Conservation (phyloP, 2,329 filamentous ascomycete species). For the Neocatenulostroma microsporum region DNA sequence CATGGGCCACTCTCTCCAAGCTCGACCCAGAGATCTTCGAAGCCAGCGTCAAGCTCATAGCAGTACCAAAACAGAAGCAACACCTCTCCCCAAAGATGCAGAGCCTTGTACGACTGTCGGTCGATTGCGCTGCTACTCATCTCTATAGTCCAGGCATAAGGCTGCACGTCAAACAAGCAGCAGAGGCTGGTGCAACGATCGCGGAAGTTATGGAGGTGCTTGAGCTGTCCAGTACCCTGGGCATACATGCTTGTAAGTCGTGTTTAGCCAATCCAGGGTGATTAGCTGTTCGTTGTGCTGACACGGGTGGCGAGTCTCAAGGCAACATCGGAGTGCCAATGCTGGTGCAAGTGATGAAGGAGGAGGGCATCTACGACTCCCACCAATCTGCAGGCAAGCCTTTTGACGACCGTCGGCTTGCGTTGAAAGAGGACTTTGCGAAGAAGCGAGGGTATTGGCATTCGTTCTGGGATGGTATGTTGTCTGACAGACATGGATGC, state of each 20-base stretch:
- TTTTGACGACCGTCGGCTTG: constrained; percentile 15
- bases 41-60: background rate
- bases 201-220: background rate
- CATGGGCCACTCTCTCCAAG: background rate
- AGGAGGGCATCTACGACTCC: constrained; percentile 27
- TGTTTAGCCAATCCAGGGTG: too few species aligned
- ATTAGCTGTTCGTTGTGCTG: too few species aligned
- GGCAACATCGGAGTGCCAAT: constrained; percentile 42
- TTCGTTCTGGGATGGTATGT: constrained; percentile 40
- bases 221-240: background rate
- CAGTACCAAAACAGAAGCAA: constrained; percentile 1
- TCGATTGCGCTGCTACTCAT: constrained; percentile 1
- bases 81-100: constrained; percentile 1
- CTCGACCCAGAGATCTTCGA: constrained; percentile 1
- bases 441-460: constrained; percentile 43
- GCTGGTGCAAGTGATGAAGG: constrained; percentile 40
- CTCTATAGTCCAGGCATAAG: background rate
- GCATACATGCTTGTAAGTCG: background rate
- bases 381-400: constrained; percentile 1
- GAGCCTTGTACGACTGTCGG: background rate
- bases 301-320: too few species aligned
- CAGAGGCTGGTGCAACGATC: background rate
- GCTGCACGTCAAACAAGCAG: background rate
- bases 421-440: constrained; percentile 37
- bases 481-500: too few species aligned